Evolutionary conservation across 2,329 filamentous ascomycete genomes (phyloP), one percentile per base, ranked within the genome.

Genomic region (Arthrobotrys conoides): DNA sequence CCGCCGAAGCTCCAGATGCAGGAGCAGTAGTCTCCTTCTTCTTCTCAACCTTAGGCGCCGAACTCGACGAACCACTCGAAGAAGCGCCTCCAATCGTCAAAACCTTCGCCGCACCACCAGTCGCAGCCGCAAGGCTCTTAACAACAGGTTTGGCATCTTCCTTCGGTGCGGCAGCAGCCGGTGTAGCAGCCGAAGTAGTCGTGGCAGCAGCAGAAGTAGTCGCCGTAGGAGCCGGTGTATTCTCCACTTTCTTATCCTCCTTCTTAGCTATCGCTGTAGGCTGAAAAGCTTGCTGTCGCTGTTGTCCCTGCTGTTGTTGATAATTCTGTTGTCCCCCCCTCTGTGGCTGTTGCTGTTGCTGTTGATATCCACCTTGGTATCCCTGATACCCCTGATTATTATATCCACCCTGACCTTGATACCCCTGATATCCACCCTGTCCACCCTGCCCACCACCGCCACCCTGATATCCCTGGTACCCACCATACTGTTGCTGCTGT

Each of bases 241-340:
- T 83, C 76, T 82, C 76, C 20, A 75, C 71, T 38, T 81, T 80
- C 63, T 82, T 80, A 66, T 82, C 82, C 22, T 83, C 82, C 83
- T 80, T 85, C 86, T 91, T 92, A 67, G 88, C 90, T 83, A 91
- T 91, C 83, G 88, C 89, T 75, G 88, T 89, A 53, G 83, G 85
- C 81, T 88, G 87, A 67, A 86, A 85, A 51, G 82, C 80, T 41
- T 66, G 70, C n/a, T 61, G 59, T 36, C 44, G 8, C 41, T 24
- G 61, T 73, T 82, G 41, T 24, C 33, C 10, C 82, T 87, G 87
- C 80, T 86, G 85, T 73, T 86, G 86, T 80, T 65, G 81, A 22
- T 83, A 82, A 48, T 85, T 83, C 76, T 86, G 86, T 79, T 86
- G 85, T 41, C 18, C 30, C 10, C 33, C 18, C 80, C 86, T 85